These are phyloP conservation scores for Penicillium thymicola DNA, from an alignment of 2,329 filamentous ascomycete genomes.

Conservation along the genomic window DNA sequence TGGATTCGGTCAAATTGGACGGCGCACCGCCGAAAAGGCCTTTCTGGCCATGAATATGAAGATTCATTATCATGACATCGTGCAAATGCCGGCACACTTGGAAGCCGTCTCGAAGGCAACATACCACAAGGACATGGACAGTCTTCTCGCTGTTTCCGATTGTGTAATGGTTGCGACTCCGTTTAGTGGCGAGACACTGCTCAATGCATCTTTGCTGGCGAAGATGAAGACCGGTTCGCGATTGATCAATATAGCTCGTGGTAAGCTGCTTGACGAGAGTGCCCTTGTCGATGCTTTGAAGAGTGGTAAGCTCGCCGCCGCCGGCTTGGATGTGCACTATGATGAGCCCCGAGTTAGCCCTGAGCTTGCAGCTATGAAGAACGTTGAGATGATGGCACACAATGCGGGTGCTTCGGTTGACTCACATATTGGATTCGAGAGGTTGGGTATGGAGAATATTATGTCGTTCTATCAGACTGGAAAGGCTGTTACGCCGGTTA, in stretches of 20 bases:
- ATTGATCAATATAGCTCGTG: constrained; percentile 53
- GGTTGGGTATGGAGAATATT: constrained; percentile 48
- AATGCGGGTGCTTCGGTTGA: constrained; percentile 50
- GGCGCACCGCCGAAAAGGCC: constrained; percentile 59
- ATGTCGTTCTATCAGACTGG: constrained; percentile 32
- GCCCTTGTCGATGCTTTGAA: constrained; percentile 49
- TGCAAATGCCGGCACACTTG: constrained; percentile 36
- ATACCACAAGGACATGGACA: constrained; percentile 44
- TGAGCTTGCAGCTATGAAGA: constrained; percentile 36
- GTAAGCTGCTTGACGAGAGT: constrained; percentile 49
- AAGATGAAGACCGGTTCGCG: constrained; percentile 49
- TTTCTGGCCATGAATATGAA: constrained; percentile 62
- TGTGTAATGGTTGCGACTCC: constrained; percentile 51
- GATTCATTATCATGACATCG: constrained; percentile 56
- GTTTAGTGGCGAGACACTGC: constrained; percentile 37
- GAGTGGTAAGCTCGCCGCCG: constrained; percentile 46
- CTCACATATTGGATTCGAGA: constrained; percentile 51
- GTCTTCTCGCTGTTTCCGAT: constrained; percentile 43
- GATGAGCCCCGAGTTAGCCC: constrained; percentile 52
- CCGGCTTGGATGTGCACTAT: constrained; percentile 55
- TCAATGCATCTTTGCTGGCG: constrained; percentile 43
- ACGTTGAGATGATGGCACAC: constrained; percentile 49
- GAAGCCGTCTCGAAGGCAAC: constrained; percentile 41
- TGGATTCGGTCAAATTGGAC: constrained; percentile 66
- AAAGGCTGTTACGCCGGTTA: constrained; percentile 54